Base-by-base conservation (phyloP, 108 stramenopile species). In the Pseudonitzschia multistriata region DNA sequence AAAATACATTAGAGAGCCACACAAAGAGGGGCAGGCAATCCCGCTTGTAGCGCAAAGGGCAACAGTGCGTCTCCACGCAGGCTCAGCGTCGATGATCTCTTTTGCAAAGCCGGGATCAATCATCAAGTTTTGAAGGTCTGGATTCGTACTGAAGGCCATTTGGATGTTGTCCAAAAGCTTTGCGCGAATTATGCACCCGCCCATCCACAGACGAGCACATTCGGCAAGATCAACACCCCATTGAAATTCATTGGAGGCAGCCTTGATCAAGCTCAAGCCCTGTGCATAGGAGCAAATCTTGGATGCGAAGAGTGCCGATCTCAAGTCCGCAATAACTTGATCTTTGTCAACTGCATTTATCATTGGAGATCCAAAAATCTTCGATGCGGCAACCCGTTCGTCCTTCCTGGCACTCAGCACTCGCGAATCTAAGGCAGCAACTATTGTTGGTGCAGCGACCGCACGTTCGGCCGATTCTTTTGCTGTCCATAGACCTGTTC, bases 401-500 rank as follows among this genome's bases (percentile, higher is more conserved):
- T 90, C 93, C 85, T 97, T 97, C 22, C 93, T 87, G 0, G 75
- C 89, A 22, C 80, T 79, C 31, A 97, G 68, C 87, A 91, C 96
- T 27, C 98, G 85, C 15, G 86, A 79, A 62, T 99, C 98, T 30
- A 99, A 86, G 19, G 98, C 88, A 22, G 97, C 96, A 13, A 96
- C 92, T 68, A 97, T 96, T 29, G 94, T 93, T 39, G 94, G 90
- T 11, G 95, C 96, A 13, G 98, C 88, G 5, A 97, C 96, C 68
- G 79, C 80, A 40, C 86, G 85, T 74, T 98, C 97, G 34, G 98
- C 98, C 11, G 96, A 96, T 70, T 97, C 96, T 80, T 98, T 93
- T 19, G 97, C 82, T 19, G 98, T 99, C 98, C 97, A 97, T 8
- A 91, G 80, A 15, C 98, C 98, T 5, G 98, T 99, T 30, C 98